A percentile compares a stretch with the other conserved stretches of the same genome.
Evolutionary conservation across 352 stramenopile species (phyloP).

Genomic region (Hyaloperonospora brassicae): DNA sequence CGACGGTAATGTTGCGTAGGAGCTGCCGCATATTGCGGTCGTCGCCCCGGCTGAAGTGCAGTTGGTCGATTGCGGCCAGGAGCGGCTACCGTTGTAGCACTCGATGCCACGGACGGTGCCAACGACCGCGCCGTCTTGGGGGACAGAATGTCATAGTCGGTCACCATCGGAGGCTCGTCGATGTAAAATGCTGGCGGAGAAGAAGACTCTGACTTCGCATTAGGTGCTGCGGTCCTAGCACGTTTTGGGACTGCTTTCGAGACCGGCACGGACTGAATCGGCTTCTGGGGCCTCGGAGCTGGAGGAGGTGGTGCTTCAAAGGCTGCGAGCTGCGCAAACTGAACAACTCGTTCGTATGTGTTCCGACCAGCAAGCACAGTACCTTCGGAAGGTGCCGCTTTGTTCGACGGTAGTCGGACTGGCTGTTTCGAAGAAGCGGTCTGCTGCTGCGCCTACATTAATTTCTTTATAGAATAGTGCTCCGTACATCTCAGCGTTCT

Average conservation of each 20-base stretch:
- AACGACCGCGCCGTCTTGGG: conserved; percentile 25
- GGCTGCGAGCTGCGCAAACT: conserved; percentile 27
- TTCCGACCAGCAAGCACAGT: conserved; percentile 25
- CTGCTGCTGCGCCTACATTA: conserved; percentile 9
- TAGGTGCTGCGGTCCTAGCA: conserved; percentile 9
- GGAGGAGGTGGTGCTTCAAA: conserved; percentile 23
- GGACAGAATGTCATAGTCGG: conserved; percentile 24
- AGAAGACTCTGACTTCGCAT: conserved; percentile 5
- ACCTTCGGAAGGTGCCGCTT: conserved; percentile 9
- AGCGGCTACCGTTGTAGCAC: conserved; percentile 19
- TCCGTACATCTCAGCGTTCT: conserved; percentile 9
- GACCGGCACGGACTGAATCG: conserved; percentile 19
- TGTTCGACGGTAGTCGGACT: conserved; percentile 7
- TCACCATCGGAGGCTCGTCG: conserved; percentile 6
- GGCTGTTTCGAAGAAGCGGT: conserved; percentile 9
- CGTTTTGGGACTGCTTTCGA: conserved; percentile 18
- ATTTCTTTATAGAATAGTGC: conserved; percentile 7
- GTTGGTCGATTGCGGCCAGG: conserved; percentile 27
- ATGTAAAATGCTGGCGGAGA: conserved; percentile 14
- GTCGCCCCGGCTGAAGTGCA: conserved; percentile 21
- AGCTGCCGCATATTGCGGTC: conserved; percentile 15
- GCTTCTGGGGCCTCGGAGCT: conserved; percentile 18
- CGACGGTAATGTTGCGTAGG: conserved; percentile 18
- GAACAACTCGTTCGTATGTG: conserved; percentile 19
- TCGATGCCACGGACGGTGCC: conserved; percentile 24